Conservation (phyloP, 495 filamentous ascomycete species). For the Aspergillus cavernicola region DNA sequence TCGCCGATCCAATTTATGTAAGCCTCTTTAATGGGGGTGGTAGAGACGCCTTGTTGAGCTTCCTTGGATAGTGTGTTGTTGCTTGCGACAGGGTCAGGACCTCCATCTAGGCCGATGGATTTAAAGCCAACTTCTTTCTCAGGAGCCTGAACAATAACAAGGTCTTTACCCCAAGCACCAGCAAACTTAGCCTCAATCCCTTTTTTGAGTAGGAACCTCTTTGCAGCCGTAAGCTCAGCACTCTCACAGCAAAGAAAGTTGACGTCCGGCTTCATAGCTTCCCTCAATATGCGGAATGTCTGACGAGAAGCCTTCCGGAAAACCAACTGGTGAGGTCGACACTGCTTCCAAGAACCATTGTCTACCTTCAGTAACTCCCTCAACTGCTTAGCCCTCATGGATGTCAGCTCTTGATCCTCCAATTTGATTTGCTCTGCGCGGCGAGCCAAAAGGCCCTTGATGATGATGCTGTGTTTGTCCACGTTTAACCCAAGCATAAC, state of each 20-base stretch:
- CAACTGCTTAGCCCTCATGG: conserved; percentile 33
- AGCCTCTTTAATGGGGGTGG: background rate
- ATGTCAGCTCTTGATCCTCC: conserved; percentile 26
- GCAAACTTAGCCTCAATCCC: conserved; percentile 24
- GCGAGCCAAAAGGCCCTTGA: conserved; percentile 7
- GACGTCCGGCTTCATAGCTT: conserved; percentile 12
- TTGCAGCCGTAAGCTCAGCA: conserved; percentile 26
- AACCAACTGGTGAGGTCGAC: conserved; percentile 19
- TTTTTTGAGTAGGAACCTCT: conserved; percentile 25
- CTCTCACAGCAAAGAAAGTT: conserved; percentile 27
- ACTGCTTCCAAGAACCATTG: conserved; percentile 20
- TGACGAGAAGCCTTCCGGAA: conserved; percentile 20
- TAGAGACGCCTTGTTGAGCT: too few species aligned
- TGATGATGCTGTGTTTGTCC: conserved; percentile 15
- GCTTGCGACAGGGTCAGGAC: background rate
- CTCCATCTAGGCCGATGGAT: background rate
- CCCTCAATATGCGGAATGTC: conserved; percentile 9
- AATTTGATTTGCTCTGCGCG: conserved; percentile 24
- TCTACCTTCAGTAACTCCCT: conserved; percentile 26
- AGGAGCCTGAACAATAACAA: conserved; percentile 14
- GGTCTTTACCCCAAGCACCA: conserved; percentile 31
- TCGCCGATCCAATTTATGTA: conserved; percentile 13
- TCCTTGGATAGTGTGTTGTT: too few species aligned
- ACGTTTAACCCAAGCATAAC: conserved; percentile 25
- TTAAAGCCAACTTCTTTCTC: background rate